Evolutionary conservation across 768 basidiomycete genomes (phyloP).

Genomic region (Agrocybe pediades): DNA sequence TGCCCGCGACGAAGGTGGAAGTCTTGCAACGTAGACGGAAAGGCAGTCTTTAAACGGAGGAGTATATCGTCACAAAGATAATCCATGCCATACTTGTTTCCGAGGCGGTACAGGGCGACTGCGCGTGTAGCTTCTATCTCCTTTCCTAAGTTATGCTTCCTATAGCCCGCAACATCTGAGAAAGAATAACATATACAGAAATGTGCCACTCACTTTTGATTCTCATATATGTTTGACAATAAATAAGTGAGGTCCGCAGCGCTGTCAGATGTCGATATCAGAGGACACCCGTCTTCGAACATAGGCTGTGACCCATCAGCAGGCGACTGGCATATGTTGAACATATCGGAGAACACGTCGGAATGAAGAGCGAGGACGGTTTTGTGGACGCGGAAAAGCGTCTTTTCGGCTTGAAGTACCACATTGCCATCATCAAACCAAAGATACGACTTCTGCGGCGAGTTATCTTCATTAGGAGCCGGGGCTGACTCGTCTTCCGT

Average conservation of each 20-base stretch:
- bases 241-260: not conserved
- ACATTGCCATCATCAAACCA: conserved; percentile 17
- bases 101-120: not conserved
- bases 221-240: not conserved
- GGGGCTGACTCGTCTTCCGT: no score
- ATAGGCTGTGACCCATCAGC: not conserved
- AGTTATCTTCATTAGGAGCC: no score
- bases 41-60: not conserved
- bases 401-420: conserved; percentile 8
- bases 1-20: no score
- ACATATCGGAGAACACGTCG: conserved; percentile 3
- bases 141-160: no score
- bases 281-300: not conserved
- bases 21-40: not conserved
- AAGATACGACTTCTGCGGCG: not conserved
- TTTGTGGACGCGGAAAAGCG: conserved; percentile 7
- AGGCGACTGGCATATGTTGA: conserved; percentile 2
- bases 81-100: not conserved
- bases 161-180: no score
- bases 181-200: not conserved
- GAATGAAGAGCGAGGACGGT: conserved; percentile 5
- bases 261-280: not conserved
- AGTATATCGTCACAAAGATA: not conserved
- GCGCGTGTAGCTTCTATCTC: no score
- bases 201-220: not conserved